A percentile compares a stretch with the other conserved stretches of the same genome.
phyloP scores from a whole-genome alignment of 495 filamentous ascomycete genomes.

The Lasiosphaeriaceae sp. region DNA sequence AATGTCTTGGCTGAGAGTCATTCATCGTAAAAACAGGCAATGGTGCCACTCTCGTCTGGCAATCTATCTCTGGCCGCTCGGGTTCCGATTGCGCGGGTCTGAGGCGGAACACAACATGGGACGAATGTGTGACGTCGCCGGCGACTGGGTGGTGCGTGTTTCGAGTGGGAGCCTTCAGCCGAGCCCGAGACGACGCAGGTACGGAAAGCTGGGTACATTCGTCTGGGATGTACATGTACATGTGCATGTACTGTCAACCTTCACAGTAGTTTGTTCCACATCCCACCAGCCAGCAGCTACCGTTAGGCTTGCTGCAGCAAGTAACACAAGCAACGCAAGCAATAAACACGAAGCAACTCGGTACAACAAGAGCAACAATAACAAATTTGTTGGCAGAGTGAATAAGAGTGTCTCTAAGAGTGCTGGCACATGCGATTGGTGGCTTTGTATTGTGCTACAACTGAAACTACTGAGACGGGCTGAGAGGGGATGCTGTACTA shows the following conservation, averaged over 20 bases:
- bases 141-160: neutral
- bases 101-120: neutral
- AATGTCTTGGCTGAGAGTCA: too few relatives aligned
- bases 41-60: neutral
- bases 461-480: neutral
- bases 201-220: neutral
- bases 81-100: neutral
- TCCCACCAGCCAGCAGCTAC: too few relatives aligned
- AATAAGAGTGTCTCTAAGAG: too few relatives aligned
- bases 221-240: too few relatives aligned
- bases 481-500: neutral
- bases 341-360: too few relatives aligned
- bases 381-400: too few relatives aligned
- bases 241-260: too few relatives aligned
- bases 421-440: neutral
- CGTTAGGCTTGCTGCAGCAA: too few relatives aligned
- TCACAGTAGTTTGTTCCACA: too few relatives aligned
- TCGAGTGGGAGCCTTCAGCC: neutral
- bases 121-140: slow-evolving; percentile 4
- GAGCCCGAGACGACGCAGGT: neutral
- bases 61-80: slow-evolving; percentile 7
- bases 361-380: too few relatives aligned
- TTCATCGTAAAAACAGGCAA: too few relatives aligned
- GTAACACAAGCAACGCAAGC: too few relatives aligned
- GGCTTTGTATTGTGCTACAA: neutral